Base-by-base conservation (phyloP, 108 stramenopile species). In the Cyclostephanos tholiformis region DNA sequence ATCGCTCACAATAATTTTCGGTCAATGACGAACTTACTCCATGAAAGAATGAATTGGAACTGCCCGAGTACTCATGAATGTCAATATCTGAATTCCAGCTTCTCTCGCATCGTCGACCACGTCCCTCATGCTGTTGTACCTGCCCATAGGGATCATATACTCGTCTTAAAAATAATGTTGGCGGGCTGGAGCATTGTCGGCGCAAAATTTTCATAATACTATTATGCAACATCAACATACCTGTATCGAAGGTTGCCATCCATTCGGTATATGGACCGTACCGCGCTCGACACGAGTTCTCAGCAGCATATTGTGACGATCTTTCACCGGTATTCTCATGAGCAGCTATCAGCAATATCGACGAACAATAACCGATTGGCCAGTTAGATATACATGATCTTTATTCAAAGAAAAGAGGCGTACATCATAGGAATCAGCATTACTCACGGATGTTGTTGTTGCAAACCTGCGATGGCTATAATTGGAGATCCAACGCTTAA, bases 261-360 rank as follows among this genome's bases (percentile, higher is more conserved):
- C 91, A 93, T 77, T 93, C 88, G 30, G 87, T 83, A 35, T 83
- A 71, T 26, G 86, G 84, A 44, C 84, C 91, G 51, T 90, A 90
- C 19, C 91, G 77, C 29, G 77, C 84, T 32, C 88, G 79, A 76
- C 91, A 93, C 41, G 75, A 76, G 59, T 70, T 82, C 78, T 93
- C 91, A 10, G 89, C 89, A 12, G 91, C 89, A 79, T 93, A 89
- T 69, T 93, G 91, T 17, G 77, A 84, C 20, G 87, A 88, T 20
- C 91, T 80, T 63, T 90, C 91, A 7, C 89, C 89, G 2, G 85
- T 86, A 55, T 86, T 86, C 36, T 86, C 83, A 53, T 86, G 85
- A 44, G 85, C 89, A 10, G 89, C 52, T 53, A 19, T 53, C 19
- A 53, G 8, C 52, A 53, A 20, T 53, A n/a, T n/a, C 8, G 52